Base-by-base conservation (phyloP, 495 filamentous ascomycete species). In the Aspergillus olivimuriae region DNA sequence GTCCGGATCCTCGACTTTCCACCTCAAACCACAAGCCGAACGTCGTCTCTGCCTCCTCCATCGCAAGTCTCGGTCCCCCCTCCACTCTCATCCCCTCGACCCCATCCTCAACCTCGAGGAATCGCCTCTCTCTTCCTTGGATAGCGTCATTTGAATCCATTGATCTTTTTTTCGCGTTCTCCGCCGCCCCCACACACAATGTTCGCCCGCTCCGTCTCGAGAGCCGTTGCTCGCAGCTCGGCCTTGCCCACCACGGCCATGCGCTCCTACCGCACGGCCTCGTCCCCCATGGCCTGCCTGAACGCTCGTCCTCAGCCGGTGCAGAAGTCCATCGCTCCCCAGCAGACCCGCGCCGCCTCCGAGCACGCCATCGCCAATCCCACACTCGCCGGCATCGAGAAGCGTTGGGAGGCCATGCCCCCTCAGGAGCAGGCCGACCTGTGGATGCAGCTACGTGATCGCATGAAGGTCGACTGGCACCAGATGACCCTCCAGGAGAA, bases 341-440 rank as follows among this genome's bases (percentile, higher is more conserved):
- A 78, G 58, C 81, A 85, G 68, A 73, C 71, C 53, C 80, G 85
- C 55, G 70, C 74, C 60, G 77, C 76, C 44, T 74, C 78, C 55
- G 83, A 83, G 37, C 90, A 95, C 66, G 90, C 92, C 59, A 92
- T 98, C 72, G 87, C 89, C 50, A 98, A 96, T 75, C 92, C 94
- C 54, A 95, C 89, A 22, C 81, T 98, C 49, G 86, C 88, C 66
- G 84, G 94, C 71, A 96, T 98, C 62, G 92, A 98, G 82, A 97
- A 95, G 86, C 76, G 92, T 70, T 98, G 92, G 92, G 92, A 98
- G 75, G 77, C 63, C 44, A 86, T 98, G 86, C 89, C 89, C 28
- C 88, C 90, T 44, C 87, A 94, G 75, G 92, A 98, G 80, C 92
- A 98, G 80, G 92, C 94, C 47, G 92, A 97, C 61, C 71, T 98